Conservation (phyloP, 768 basidiomycete genomes). For the Leccinellum rugosiceps region DNA sequence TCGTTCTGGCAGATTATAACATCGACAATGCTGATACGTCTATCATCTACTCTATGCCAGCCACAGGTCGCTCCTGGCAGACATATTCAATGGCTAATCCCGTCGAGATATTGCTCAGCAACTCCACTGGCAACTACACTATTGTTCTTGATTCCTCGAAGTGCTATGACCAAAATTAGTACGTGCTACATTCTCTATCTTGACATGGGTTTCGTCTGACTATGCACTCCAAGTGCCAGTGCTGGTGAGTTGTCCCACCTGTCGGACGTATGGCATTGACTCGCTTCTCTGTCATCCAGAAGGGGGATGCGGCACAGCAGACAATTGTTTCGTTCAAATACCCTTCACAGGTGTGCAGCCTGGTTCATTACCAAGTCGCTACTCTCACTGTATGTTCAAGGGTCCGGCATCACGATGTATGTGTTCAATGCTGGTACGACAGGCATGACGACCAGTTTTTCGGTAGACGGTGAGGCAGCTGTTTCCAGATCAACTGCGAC, state of each 20-base stretch:
- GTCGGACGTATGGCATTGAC: background rate
- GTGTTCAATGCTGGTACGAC: constrained; percentile 18
- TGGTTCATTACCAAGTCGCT: background rate
- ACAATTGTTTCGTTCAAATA: constrained; percentile 19
- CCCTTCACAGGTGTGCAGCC: constrained; percentile 19
- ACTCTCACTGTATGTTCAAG: constrained; percentile 3
- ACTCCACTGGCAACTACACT: constrained; percentile 17
- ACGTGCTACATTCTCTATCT: background rate
- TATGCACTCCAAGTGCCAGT: background rate
- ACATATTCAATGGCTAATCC: constrained; percentile 1
- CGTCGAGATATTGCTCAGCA: constrained; percentile 1
- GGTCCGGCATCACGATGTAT: constrained; percentile 27
- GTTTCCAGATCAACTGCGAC: background rate
- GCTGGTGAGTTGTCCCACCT: constrained; percentile 13
- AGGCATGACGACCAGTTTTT: constrained; percentile 23
- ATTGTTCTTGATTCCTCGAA: constrained; percentile 16
- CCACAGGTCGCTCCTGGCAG: constrained; percentile 15
- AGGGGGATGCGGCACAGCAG: constrained; percentile 9
- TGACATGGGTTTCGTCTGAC: background rate
- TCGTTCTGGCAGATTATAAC: constrained; percentile 20
- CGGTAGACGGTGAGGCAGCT: constrained; percentile 12
- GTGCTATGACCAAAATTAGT: constrained; percentile 28
- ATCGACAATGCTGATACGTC: constrained; percentile 24
- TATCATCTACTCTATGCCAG: constrained; percentile 15
- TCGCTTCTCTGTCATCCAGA: constrained; percentile 3